Conservation (phyloP, 1,139 yeast genomes). For the Ogataea hybrid region DNA sequence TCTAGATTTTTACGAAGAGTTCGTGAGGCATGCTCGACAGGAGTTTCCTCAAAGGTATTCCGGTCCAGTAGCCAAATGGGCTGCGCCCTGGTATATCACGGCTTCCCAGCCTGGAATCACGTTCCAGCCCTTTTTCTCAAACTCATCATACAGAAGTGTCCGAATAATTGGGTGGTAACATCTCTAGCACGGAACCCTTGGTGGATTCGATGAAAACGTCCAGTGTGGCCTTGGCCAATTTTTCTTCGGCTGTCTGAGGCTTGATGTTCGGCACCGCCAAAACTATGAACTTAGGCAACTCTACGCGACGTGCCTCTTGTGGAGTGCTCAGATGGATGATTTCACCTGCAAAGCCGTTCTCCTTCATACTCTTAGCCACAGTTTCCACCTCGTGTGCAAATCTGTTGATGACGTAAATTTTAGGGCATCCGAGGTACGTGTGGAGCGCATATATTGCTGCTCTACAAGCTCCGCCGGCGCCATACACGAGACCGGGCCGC, state of each 20-base stretch:
- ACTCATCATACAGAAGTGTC: constrained; percentile 8
- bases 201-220: constrained; percentile 2
- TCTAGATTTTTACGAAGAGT: constrained; percentile 2
- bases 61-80: constrained; percentile 11
- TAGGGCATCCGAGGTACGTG: constrained; percentile 1
- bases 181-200: constrained; percentile 9
- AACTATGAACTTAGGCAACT: constrained; percentile 1
- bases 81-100: constrained; percentile 13
- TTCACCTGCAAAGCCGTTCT: constrained; percentile 1
- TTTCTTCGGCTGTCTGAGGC: constrained; percentile 1
- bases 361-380: constrained; percentile 2
- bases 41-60: constrained; percentile 4
- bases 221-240: constrained; percentile 1
- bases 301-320: constrained; percentile 1
- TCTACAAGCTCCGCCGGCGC: constrained; percentile 13
- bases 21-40: constrained; percentile 2
- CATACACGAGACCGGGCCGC: constrained; percentile 10
- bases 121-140: constrained; percentile 9
- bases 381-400: constrained; percentile 2
- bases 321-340: constrained; percentile 1
- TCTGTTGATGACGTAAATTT: constrained; percentile 1
- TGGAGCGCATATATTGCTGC: constrained; percentile 5
- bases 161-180: constrained; percentile 13
- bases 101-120: constrained; percentile 14
- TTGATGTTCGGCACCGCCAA: constrained; percentile 4